Evolutionary conservation across 495 filamentous ascomycete genomes (phyloP).

Genomic region (Wilcoxina mikolae): DNA sequence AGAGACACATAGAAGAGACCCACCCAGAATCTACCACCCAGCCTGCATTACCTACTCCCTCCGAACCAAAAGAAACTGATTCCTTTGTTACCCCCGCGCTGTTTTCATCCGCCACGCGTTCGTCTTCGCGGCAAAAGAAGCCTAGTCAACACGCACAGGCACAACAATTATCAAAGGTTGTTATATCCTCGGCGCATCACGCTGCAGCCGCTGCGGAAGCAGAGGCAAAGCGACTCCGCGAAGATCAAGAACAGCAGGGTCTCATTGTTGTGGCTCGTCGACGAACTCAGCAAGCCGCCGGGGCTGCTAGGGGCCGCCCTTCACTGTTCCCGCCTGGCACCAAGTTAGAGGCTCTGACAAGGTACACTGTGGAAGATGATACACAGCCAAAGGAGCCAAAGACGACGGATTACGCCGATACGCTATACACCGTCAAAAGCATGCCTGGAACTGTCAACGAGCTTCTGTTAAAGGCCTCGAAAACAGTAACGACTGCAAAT

Average conservation of each 20-base stretch:
- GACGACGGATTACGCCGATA: conserved; percentile 22
- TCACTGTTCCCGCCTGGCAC: conserved; percentile 22
- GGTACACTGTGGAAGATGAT: conserved; percentile 23
- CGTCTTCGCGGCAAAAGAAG: conserved; percentile 13
- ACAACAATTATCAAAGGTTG: conserved; percentile 21
- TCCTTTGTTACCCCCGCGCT: conserved; percentile 14
- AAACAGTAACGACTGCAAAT: conserved; percentile 23
- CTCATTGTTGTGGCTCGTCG: conserved; percentile 26
- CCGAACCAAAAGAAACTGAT: conserved; percentile 14
- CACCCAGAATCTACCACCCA: no score
- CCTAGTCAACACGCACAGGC: conserved; percentile 11
- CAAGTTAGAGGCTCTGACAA: conserved; percentile 25
- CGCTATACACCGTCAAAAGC: conserved; percentile 21
- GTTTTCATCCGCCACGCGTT: conserved; percentile 5
- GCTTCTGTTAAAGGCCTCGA: conserved; percentile 21
- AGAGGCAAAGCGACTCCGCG: conserved; percentile 22
- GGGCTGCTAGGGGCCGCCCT: conserved; percentile 21
- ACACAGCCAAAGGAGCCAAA: conserved; percentile 16
- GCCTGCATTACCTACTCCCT: no score
- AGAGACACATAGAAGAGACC: no score
- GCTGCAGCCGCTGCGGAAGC: conserved; percentile 25
- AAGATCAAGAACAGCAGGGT: conserved; percentile 26
- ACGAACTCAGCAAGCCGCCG: conserved; percentile 25
- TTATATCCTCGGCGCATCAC: conserved; percentile 26
- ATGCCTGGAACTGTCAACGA: conserved; percentile 15